Base-by-base conservation (phyloP, 2,329 filamentous ascomycete species). In the Acarospora socialis region DNA sequence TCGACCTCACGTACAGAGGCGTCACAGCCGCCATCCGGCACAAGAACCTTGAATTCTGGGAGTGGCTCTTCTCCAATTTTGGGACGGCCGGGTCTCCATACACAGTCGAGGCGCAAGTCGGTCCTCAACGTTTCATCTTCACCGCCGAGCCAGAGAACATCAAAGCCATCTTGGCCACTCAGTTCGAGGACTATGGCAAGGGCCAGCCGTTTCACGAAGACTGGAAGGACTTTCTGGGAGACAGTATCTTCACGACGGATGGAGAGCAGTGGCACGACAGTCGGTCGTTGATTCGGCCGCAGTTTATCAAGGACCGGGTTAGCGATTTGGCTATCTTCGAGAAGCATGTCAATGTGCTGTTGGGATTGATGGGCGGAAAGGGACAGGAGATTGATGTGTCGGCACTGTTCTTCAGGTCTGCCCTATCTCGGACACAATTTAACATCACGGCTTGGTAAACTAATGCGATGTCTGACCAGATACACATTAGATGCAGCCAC, bases 171-270 rank as follows among this genome's bases (percentile, higher is more conserved):
- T 61, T 93, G 8, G 80, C 83, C 0, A 81, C 77, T 1, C 81
- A 92, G 49, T 93, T 93, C 51, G 60, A 60, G 36, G 79, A 90
- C 45, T 93, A 77, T 47, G 83, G 81, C 45, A 84, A 93, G 51
- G 83, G 84, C 5, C 57, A 73, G 39, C 55, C 63, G 17, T 84
- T 86, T 55, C 72, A 81, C 45, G 41, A 53, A 12, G 72, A 80
- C 32, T 84, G 75, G 73, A 60, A 67, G 36, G 65, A 69, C 6
- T 84, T 81, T 41, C 60, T 92, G 13, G 80, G 79, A 15, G 68
- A 82, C 45, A 71, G 72, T 56, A 77, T 77, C 61, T 78, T 75
- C 55, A 77, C 77, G 2, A 84, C 80, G 1, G 84, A 93, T 50
- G 77, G 79, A 8, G 62, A 73, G 16, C 57, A 66, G 32, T 93